A percentile compares a stretch with the other conserved stretches of the same genome.
These are phyloP conservation scores for Dothideomycetes sp. DNA, from an alignment of 2,329 filamentous ascomycete genomes.

Conservation along the genomic window DNA sequence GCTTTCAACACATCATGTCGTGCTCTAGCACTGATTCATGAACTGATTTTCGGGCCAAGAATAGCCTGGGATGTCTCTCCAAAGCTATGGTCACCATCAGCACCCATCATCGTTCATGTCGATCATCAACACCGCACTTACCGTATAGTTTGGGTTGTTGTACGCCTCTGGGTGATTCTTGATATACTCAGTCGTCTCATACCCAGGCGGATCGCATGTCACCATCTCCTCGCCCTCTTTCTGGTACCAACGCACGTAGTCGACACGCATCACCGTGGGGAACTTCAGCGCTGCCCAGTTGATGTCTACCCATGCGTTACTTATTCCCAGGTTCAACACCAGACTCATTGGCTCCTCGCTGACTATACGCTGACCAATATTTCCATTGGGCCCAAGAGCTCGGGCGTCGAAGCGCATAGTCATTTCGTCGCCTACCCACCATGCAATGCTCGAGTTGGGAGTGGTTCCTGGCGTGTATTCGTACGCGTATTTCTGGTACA, in stretches of 20 bases:
- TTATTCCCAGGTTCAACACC: constrained; percentile 43
- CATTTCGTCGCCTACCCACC: constrained; percentile 41
- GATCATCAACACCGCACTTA: constrained; percentile 21
- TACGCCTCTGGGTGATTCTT: constrained; percentile 36
- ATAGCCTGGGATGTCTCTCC: constrained; percentile 18
- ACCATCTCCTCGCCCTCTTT: constrained; percentile 34
- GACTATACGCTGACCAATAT: constrained; percentile 37
- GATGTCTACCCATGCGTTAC: constrained; percentile 28
- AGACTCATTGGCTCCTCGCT: constrained; percentile 44
- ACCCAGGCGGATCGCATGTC: constrained; percentile 45
- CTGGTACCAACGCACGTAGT: constrained; percentile 46
- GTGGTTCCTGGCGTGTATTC: constrained; percentile 41
- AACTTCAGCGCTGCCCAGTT: constrained; percentile 34
- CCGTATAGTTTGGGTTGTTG: constrained; percentile 40
- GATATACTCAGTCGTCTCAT: constrained; percentile 42
- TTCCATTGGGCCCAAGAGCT: constrained; percentile 43
- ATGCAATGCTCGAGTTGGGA: constrained; percentile 36
- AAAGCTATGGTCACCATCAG: constrained; percentile 8
- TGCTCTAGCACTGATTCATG: constrained; percentile 27
- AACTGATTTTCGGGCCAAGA: constrained; percentile 33
- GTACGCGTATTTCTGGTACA: constrained; percentile 45
- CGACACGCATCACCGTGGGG: constrained; percentile 41
- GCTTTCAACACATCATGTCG: too few relatives aligned
- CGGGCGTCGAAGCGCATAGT: constrained; percentile 42
- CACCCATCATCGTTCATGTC: neutral